Evolutionary conservation across 2,329 filamentous ascomycete species (phyloP), one percentile per base, ranked within the genome.

Genomic region (Alternaria dauci): DNA sequence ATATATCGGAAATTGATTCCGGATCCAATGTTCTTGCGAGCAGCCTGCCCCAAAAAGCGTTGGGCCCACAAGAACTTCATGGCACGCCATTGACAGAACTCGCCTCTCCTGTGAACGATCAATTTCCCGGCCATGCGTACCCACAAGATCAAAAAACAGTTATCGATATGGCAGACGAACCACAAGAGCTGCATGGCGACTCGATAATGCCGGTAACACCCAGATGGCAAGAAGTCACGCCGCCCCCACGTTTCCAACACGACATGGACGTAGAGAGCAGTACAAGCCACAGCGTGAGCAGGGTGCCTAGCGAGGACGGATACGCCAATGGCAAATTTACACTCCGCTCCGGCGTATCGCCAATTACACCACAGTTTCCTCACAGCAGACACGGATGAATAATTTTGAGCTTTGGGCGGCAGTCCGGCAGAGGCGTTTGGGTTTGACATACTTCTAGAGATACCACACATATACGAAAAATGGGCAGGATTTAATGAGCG

Each of bases 81-180:
- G 71, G 70, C 16, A 72, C 70, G 8, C 67, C 71, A 8, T 60
- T 71, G 43, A 67, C 61, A 16, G 72, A 74, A 43, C 66, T 74
- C 5, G 69, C 60, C 12, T 63, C 68, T 11, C 71, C 68, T 11
- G 25, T 44, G 32, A 51, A 50, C 4, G 55, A 58, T 12, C 55
- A 64, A 2, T 59, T 55, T 11, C 26, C 39, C n/a, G 50, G 43
- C 11, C 30, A 60, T 39, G 60, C 18, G 2, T 69, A 65, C 46
- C 68, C 73, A 4, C 18, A 56, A 4, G 66, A 72, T 23, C 60
- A 63, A 4, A 74, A 76, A 48, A 56, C 53, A 7, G 62, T 61
- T n/a, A 46, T 72, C 14, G 66, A 55, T 26, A 52, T 74, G 38
- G 70, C 66, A n/a, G 59, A 69, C 32, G 58, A 61, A 26, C 72